These are phyloP conservation scores for Psilocybe cyanescens DNA, from an alignment of 768 basidiomycete species.

Conservation along the genomic window DNA sequence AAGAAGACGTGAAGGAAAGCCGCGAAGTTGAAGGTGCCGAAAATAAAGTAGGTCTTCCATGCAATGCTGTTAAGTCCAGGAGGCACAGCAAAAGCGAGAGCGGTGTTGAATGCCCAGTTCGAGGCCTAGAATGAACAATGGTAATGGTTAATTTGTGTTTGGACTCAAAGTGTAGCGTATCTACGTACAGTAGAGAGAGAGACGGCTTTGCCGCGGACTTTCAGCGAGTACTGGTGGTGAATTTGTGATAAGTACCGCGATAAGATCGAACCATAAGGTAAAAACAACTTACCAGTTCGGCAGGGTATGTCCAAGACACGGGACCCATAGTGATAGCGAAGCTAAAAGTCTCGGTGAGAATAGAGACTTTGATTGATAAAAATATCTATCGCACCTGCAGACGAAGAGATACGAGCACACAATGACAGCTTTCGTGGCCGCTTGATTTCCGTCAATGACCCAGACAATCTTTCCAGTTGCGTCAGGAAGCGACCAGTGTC, in stretches of 20 bases:
- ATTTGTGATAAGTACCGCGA: background rate
- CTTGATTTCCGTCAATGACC: slow-evolving; percentile 60
- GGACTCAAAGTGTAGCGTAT: background rate
- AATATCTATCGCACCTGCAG: slow-evolving; percentile 40
- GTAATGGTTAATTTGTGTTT: background rate
- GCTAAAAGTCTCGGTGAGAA: slow-evolving; percentile 23
- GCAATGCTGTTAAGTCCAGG: slow-evolving; percentile 69
- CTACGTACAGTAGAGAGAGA: slow-evolving; percentile 49
- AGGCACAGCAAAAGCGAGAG: slow-evolving; percentile 76
- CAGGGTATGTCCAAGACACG: slow-evolving; percentile 75
- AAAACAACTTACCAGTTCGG: slow-evolving; percentile 51
- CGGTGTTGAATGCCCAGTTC: slow-evolving; percentile 76
- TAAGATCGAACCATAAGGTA: background rate
- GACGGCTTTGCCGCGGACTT: slow-evolving; percentile 64
- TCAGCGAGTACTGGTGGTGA: slow-evolving; percentile 51
- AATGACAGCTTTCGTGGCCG: slow-evolving; percentile 71
- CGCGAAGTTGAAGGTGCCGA: slow-evolving; percentile 76
- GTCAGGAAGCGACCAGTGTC: slow-evolving; percentile 59
- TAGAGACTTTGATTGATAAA: background rate
- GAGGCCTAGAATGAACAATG: slow-evolving; percentile 25
- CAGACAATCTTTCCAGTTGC: slow-evolving; percentile 31
- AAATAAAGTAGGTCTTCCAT: slow-evolving; percentile 79
- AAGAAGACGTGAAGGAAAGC: slow-evolving; percentile 74
- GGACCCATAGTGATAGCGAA: slow-evolving; percentile 82
- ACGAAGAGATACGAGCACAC: slow-evolving; percentile 81